Base-by-base conservation (phyloP, 805 yeast species). In the Teunomyces stri region DNA sequence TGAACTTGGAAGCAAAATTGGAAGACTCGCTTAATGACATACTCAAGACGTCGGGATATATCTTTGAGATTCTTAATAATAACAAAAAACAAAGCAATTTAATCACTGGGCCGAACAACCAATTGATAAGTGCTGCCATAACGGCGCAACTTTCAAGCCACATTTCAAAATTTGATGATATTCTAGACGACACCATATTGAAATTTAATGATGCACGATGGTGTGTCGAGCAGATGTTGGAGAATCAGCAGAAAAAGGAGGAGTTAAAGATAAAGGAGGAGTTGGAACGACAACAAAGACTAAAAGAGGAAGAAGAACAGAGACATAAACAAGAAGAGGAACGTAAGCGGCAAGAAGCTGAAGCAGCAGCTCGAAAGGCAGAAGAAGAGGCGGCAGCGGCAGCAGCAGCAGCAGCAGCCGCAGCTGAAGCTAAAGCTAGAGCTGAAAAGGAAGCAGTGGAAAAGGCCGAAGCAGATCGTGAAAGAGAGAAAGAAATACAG, bases 201-300 rank as follows among this genome's bases (percentile, higher is more conserved):
- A 71, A 71, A 51, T 67, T 72, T 50, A 72, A 71, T 52, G 76
- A 72, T 43, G 70, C 75, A 2, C 57, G 61, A 33, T 72, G 78
- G 78, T 72, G 76, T 47, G 58, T 72, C 4, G 75, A 65, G 46
- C 70, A 66, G 49, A 72, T 72, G 43, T 55, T 72, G 28, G 75
- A 72, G 52, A 70, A 62, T 55, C 68, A 64, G 52, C 75, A 70
- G 53, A 61, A 63, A 38, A 74, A 70, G 50, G 75, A 71, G 51
- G 75, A 71, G 52, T 45, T 65, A 53, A 69, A 67, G 54, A 39
- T 66, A 18, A 65, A 65, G 51, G 71, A 66, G 48, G 73, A 68
- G 49, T 45, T 59, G 49, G 72, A 68, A 42, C 53, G 63, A 36
- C 69, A 61, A 48, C 58, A 58, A 48, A 41, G 38, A 29, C 45